phyloP scores from a whole-genome alignment of 257 asterid species.

The Solanum pimpinellifolium region DNA sequence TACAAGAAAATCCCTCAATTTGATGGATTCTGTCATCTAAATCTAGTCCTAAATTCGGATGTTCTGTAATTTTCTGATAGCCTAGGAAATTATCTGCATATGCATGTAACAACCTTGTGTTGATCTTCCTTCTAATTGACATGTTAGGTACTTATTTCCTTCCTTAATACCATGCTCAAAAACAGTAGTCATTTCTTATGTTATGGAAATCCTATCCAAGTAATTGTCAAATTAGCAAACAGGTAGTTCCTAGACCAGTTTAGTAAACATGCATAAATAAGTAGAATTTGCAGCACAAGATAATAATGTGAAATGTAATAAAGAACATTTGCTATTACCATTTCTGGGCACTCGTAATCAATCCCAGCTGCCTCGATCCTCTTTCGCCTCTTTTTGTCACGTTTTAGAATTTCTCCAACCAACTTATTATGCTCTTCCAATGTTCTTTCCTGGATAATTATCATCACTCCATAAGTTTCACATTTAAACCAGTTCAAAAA shows the following conservation, averaged over 20 bases:
- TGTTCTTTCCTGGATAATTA: slow-evolving; percentile 46
- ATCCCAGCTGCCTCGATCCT: slow-evolving; percentile 84
- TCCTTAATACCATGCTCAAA: background rate
- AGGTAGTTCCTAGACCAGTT: background rate
- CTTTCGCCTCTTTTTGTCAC: slow-evolving; percentile 61
- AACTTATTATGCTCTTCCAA: slow-evolving; percentile 57
- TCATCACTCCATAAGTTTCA: background rate
- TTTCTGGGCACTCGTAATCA: slow-evolving; percentile 69
- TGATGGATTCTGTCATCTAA: background rate
- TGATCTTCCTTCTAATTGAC: background rate
- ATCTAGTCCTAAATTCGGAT: background rate
- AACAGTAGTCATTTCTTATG: background rate
- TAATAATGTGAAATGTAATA: background rate
- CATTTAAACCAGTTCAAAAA: background rate
- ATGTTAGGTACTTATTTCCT: background rate
- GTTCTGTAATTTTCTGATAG: background rate
- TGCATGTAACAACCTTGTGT: background rate
- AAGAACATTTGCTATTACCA: slow-evolving; percentile 30
- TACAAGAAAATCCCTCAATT: background rate
- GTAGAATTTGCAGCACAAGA: background rate
- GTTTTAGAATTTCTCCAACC: slow-evolving; percentile 44
- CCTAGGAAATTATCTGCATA: background rate
- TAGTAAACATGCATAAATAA: background rate
- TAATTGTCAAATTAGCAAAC: background rate
- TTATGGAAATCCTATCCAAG: background rate